These are phyloP conservation scores for Albugo candida DNA, from an alignment of 352 stramenopile genomes.

Conservation along the genomic window DNA sequence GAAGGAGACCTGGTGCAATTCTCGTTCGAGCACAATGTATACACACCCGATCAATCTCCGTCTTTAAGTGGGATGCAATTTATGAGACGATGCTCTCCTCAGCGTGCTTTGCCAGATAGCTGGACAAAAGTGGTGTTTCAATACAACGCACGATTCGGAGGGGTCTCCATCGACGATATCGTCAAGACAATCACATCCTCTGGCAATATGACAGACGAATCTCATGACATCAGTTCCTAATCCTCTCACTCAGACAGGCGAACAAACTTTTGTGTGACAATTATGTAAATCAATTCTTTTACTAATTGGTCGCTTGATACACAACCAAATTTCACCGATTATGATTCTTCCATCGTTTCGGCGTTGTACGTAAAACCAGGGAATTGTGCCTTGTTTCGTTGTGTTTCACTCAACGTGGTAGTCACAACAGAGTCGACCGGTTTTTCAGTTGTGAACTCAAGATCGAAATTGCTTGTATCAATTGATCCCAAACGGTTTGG, in stretches of 20 bases:
- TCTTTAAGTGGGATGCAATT: slow-evolving; percentile 35
- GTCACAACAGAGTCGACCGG: slow-evolving; percentile 81
- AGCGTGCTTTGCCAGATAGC: slow-evolving; percentile 65
- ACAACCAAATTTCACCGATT: slow-evolving; percentile 7
- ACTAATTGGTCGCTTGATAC: slow-evolving; percentile 64
- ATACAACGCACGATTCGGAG: slow-evolving; percentile 36
- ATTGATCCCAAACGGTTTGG: slow-evolving; percentile 74
- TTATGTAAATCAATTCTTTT: too few species aligned
- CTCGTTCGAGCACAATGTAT: slow-evolving; percentile 40
- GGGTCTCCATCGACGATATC: slow-evolving; percentile 39
- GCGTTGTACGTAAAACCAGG: slow-evolving; percentile 80
- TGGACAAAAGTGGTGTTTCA: slow-evolving; percentile 82
- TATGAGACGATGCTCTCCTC: slow-evolving; percentile 54
- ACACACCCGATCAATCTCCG: slow-evolving; percentile 22
- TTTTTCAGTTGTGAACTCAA: slow-evolving; percentile 86
- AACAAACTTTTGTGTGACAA: too few species aligned
- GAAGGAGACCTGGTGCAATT: slow-evolving; percentile 68
- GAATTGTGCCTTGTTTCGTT: slow-evolving; percentile 82
- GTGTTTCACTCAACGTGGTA: slow-evolving; percentile 79
- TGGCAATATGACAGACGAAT: too few species aligned
- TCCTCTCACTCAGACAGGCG: too few species aligned
- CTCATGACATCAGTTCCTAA: too few species aligned
- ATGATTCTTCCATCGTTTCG: slow-evolving; percentile 40
- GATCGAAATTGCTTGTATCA: slow-evolving; percentile 88
- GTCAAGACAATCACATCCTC: slow-evolving; percentile 12